Percentiles rank a stretch among this genome's conserved stretches.
phyloP scores from a whole-genome alignment of 1,284 basidiomycete species.

The Macrocybe sp. region DNA sequence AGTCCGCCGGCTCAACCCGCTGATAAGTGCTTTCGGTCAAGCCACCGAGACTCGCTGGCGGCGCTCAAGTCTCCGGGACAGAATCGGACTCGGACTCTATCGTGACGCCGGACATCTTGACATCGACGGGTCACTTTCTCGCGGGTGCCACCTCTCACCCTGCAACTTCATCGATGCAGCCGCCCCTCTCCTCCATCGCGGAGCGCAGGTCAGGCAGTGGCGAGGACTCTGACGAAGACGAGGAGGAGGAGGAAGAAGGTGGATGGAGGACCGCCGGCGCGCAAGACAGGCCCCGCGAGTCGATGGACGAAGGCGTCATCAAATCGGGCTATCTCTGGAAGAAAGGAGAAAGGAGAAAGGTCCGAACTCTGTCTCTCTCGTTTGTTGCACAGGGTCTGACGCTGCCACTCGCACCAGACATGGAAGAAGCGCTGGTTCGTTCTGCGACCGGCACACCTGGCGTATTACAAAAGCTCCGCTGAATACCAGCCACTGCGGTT shows the following conservation, averaged over 20 bases:
- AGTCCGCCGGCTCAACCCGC: conserved; percentile 5
- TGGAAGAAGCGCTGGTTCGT: conserved; percentile 99
- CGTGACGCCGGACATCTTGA: conserved; percentile 46
- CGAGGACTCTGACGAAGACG: conserved; percentile 60
- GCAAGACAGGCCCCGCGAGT: conserved; percentile 34
- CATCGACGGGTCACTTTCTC: conserved; percentile 27
- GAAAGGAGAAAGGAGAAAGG: conserved; percentile 96
- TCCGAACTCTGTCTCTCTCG: conserved; percentile 30
- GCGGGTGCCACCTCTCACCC: conserved; percentile 20
- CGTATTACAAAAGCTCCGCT: conserved; percentile 94
- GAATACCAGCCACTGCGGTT: conserved; percentile 92
- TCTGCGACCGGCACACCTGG: conserved; percentile 84
- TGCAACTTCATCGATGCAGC: conserved; percentile 35
- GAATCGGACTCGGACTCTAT: conserved; percentile 86
- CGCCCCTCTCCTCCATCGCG: conserved; percentile 69
- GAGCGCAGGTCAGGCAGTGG: conserved; percentile 65
- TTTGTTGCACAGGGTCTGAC: conserved; percentile 9
- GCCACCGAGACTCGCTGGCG: conserved; percentile 28
- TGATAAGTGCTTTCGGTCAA: conserved; percentile 8
- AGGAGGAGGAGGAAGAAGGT: conserved; percentile 64
- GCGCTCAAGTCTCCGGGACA: conserved; percentile 61
- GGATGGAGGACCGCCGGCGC: conserved; percentile 53
- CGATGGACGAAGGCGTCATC: conserved; percentile 70
- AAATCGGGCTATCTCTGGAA: conserved; percentile 93
- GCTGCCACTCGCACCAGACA: conserved; percentile 47